Evolutionary conservation across 306 rosid genomes (phyloP), one percentile per base, ranked within the genome.

Genomic region (Cucumis cinereus): DNA sequence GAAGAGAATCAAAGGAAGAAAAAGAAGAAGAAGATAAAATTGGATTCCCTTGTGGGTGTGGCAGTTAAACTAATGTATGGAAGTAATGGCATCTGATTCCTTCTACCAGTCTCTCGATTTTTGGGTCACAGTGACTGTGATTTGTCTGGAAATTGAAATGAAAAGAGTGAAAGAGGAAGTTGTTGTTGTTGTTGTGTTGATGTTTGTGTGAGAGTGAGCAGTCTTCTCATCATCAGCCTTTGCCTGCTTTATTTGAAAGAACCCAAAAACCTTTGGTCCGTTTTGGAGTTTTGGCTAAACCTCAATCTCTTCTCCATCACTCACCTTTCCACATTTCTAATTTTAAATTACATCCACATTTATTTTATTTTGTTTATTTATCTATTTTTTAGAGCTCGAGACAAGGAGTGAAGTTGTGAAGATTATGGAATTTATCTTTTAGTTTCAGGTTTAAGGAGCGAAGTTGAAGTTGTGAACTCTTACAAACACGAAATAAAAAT

Each of bases 261-360:
- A 50, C 55, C 3, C 55, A 50, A 50, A 16, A 50, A 15, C 55
- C 55, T 30, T 30, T 3, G 55, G 20, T 16, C 55, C 55, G 0
- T 16, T 50, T 15, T 7, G 8, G 7, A 4, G 7, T 10, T 49
- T 47, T 72, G 45, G 45, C 10, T 50, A 7, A 71, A 10, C 12
- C 60, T 71, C 55, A 14, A 71, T 45, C 26, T 28, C 41, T 47
- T 28, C 75, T 45, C 75, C 74, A 69, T 69, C 74, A 69, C 74
- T 70, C 75, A 70, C 57, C n/a, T 45, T 47, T 70, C 40, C 7
- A 2, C 74, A 43, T 69, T 69, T 45, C 33, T 2, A 30, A 30
- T 30, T 3, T 30, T 30, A 30, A 30, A 30, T 30, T 30, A 30
- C 35, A 30, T 30, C 35, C 35, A 30, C 35, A 30, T 30, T 30